Evolutionary conservation across 2,329 filamentous ascomycete species (phyloP).

Genomic region (Hypoxylon sp.): DNA sequence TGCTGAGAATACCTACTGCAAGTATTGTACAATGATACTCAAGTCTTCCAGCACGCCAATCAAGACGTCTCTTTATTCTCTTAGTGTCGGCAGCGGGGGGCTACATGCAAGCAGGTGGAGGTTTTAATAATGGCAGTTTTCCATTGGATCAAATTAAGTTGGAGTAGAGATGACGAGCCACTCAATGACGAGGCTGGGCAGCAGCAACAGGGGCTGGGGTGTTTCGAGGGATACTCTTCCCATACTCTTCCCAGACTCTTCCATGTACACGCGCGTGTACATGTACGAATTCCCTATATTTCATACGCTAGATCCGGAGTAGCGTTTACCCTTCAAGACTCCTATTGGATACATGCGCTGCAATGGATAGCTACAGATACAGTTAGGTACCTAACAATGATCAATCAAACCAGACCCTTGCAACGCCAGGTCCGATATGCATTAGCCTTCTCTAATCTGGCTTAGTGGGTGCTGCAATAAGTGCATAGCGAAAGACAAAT

Average conservation of each 20-base stretch:
- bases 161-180: conserved; percentile 22
- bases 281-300: conserved; percentile 13
- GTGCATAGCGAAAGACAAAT: no score
- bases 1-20: conserved; percentile 8
- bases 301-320: conserved; percentile 5
- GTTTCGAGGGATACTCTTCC: conserved; percentile 18
- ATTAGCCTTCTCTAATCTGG: conserved; percentile 25
- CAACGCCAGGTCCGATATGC: conserved; percentile 17
- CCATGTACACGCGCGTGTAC: no score
- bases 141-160: conserved; percentile 12
- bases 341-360: no score
- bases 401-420: no score
- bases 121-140: conserved; percentile 4
- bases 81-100: conserved; percentile 7
- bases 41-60: no score
- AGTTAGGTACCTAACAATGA: conserved; percentile 13
- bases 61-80: no score
- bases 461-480: conserved; percentile 38
- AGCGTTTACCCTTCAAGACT: background rate
- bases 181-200: conserved; percentile 24
- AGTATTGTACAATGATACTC: conserved; percentile 12
- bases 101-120: background rate
- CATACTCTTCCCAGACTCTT: no score
- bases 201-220: no score
- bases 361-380: conserved; percentile 27